phyloP scores from a whole-genome alignment of 257 asterid genomes.

The Solanum bukasovii region DNA sequence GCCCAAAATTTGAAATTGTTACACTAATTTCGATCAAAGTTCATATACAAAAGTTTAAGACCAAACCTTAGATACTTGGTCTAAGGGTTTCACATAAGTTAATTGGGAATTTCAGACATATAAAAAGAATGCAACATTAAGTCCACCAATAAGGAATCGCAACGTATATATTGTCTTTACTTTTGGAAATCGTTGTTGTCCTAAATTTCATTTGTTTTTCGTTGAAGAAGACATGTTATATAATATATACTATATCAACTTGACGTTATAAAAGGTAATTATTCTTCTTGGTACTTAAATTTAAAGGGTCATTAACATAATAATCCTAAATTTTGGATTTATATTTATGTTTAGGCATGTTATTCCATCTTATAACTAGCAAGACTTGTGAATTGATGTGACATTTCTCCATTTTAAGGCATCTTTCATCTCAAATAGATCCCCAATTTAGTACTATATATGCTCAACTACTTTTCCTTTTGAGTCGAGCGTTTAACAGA shows the following conservation, averaged over 20 bases:
- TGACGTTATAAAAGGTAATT: too few relatives aligned
- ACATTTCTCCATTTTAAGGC: neutral
- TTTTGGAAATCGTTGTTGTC: too few relatives aligned
- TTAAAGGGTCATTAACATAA: neutral
- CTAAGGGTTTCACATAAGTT: neutral
- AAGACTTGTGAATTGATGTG: neutral
- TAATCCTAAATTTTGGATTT: neutral
- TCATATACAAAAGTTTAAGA: too few relatives aligned
- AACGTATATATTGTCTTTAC: neutral
- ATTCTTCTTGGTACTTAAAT: neutral
- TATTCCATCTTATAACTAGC: neutral
- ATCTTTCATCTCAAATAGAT: neutral
- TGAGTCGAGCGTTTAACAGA: neutral
- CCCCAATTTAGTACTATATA: neutral
- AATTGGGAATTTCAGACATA: too few relatives aligned
- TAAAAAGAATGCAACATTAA: neutral
- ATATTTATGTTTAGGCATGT: neutral
- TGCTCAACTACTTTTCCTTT: too few relatives aligned
- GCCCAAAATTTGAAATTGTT: too few relatives aligned
- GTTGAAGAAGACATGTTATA: neutral
- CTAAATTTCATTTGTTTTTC: neutral
- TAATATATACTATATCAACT: too few relatives aligned
- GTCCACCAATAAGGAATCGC: neutral
- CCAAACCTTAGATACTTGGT: neutral
- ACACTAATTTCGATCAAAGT: too few relatives aligned